Base-by-base conservation (phyloP, 2,329 filamentous ascomycete genomes). In the Aspergillus chevalieri region DNA sequence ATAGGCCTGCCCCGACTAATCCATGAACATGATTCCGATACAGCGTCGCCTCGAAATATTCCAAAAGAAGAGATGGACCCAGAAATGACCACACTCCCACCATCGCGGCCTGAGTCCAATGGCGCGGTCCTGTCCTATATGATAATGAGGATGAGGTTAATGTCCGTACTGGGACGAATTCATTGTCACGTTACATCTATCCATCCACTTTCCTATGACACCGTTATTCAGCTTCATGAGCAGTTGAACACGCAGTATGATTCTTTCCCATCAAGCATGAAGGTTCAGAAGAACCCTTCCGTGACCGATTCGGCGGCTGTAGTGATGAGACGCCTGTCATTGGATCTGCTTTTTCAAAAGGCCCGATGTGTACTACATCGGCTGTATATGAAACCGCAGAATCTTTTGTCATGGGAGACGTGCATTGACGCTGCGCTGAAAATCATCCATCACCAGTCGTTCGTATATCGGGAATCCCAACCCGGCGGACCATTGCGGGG, bases 341-440 rank as follows among this genome's bases (percentile, higher is more conserved):
- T 36, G 33, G 33, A 36, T 3, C 33, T 36, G 12, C 10, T 36
- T 14, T 36, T 36, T 4, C 33, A 14, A 15, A 50, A 42, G 34
- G 39, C 19, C 36, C 49, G 46, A 6, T 53, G 43, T 39, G 46
- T 53, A 4, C 33, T 55, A 10, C 48, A 51, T 24, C 49, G 48
- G 34, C 15, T 26, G 6, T 15, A 48, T 21, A 42, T 53, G 14
- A 65, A 74, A 47, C 12, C 52, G 1, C 63, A 61, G 6, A 76
- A 69, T 48, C 56, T 59, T 21, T 68, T 70, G 50, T 77, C 75
- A 0, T 65, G 74, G 5, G 59, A 60, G 41, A 63, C 66, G 0
- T 77, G 75, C 53, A 57, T 78, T 3, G 71, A 76, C 47, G 72
- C 75, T 4, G 72, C 75, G 1, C 61, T 70, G 19, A 65, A 69